Conservation (phyloP, 768 basidiomycete genomes). For the Phanerochaete sordida region DNA sequence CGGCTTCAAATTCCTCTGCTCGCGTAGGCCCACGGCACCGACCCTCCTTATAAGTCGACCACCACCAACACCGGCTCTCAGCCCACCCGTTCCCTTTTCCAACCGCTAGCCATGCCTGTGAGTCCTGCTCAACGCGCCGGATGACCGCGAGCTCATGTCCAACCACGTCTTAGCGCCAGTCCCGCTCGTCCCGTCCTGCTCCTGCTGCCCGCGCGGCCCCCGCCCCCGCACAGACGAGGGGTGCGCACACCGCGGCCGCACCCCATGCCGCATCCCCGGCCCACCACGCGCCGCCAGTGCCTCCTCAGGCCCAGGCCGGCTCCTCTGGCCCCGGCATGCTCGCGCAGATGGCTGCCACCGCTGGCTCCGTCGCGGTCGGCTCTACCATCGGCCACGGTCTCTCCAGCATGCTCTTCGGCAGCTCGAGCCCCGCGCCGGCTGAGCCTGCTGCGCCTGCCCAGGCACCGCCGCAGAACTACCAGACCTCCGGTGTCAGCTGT, state of each 20-base stretch:
- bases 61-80: slow-evolving; percentile 9
- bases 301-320: slow-evolving; percentile 27
- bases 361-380: slow-evolving; percentile 86
- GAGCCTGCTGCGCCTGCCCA: slow-evolving; percentile 40
- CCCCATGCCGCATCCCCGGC: slow-evolving; percentile 36
- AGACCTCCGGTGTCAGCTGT: slow-evolving; percentile 54
- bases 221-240: slow-evolving; percentile 42
- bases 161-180: slow-evolving; percentile 54
- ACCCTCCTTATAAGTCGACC: slow-evolving; percentile 18
- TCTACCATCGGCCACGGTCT: slow-evolving; percentile 89
- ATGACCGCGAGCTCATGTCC: not conserved
- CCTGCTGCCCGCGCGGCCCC: slow-evolving; percentile 41
- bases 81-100: not conserved
- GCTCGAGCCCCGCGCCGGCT: slow-evolving; percentile 44
- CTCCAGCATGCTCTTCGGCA: slow-evolving; percentile 89
- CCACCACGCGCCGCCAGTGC: slow-evolving; percentile 33
- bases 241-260: slow-evolving; percentile 48
- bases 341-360: slow-evolving; percentile 85
- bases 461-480: slow-evolving; percentile 37
- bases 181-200: slow-evolving; percentile 68
- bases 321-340: slow-evolving; percentile 66
- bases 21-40: slow-evolving; percentile 16
- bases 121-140: slow-evolving; percentile 17
- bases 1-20: slow-evolving; percentile 19
- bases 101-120: slow-evolving; percentile 43